phyloP scores from a whole-genome alignment of 108 stramenopile genomes.

The Skeletonema menzelii region DNA sequence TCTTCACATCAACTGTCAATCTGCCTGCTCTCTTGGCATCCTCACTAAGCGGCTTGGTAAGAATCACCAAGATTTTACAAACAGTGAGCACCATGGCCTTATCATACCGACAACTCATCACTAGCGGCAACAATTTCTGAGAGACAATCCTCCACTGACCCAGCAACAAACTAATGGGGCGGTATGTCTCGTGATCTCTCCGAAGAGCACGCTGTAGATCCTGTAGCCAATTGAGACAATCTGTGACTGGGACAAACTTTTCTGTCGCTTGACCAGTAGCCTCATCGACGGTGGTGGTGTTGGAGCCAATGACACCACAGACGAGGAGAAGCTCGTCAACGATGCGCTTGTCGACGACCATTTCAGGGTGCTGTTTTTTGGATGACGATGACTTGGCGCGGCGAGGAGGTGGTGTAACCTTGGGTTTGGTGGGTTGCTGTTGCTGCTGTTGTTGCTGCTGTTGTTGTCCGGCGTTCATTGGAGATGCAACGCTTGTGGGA shows the following conservation, averaged over 20 bases:
- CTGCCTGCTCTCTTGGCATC: conserved; percentile 68
- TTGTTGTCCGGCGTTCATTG: not conserved
- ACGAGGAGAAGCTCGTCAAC: conserved; percentile 85
- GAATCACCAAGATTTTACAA: conserved; percentile 84
- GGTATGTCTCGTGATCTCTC: conserved; percentile 78
- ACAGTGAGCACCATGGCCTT: conserved; percentile 77
- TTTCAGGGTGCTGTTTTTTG: conserved; percentile 29
- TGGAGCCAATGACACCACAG: conserved; percentile 85
- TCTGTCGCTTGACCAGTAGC: conserved; percentile 1
- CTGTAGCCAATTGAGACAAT: conserved; percentile 87
- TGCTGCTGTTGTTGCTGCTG: not conserved
- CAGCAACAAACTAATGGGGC: conserved; percentile 77
- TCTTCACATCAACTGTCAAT: conserved; percentile 71
- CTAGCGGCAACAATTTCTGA: conserved; percentile 80
- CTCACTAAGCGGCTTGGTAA: conserved; percentile 85
- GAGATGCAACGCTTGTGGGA: not conserved
- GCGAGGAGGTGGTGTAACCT: conserved; percentile 1
- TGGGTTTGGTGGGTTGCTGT: not conserved
- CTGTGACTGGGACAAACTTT: conserved; percentile 73
- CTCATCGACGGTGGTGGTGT: conserved; percentile 23
- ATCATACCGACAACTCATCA: conserved; percentile 80
- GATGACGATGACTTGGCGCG: not conserved
- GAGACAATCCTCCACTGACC: conserved; percentile 83
- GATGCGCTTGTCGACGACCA: conserved; percentile 72
- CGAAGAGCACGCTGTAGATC: conserved; percentile 87